phyloP scores from a whole-genome alignment of 2,329 filamentous ascomycete genomes.

The Claviceps quebecensis region DNA sequence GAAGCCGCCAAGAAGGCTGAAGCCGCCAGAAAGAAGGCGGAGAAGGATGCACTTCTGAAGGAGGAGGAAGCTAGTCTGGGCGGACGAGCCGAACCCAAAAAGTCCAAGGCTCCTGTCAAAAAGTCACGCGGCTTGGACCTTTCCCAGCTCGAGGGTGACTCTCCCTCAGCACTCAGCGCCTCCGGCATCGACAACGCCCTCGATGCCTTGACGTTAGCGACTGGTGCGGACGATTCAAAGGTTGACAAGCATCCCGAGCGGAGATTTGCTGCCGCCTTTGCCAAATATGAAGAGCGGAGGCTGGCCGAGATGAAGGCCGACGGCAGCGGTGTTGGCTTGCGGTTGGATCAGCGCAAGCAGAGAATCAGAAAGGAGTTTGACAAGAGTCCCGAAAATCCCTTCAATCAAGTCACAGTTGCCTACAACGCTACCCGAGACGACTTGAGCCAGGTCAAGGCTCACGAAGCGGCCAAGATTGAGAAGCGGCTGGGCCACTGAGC shows the following conservation, averaged over 20 bases:
- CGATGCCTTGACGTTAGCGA: constrained; percentile 62
- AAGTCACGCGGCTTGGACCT: constrained; percentile 63
- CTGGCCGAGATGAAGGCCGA: constrained; percentile 77
- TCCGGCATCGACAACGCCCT: constrained; percentile 87
- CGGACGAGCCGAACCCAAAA: constrained; percentile 48
- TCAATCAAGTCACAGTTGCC: constrained; percentile 65
- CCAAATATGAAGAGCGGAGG: constrained; percentile 67
- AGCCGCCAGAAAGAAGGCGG: constrained; percentile 82
- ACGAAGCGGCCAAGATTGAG: constrained; percentile 65
- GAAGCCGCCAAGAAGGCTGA: constrained; percentile 58
- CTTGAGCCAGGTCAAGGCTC: constrained; percentile 46
- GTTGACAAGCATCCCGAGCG: constrained; percentile 82
- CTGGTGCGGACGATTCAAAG: constrained; percentile 44
- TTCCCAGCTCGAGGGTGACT: constrained; percentile 54
- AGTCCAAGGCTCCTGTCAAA: constrained; percentile 52
- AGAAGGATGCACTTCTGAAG: constrained; percentile 67
- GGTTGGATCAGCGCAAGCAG: constrained; percentile 73
- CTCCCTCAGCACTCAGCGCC: constrained; percentile 54
- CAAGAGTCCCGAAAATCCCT: constrained; percentile 87
- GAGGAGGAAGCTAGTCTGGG: constrained; percentile 63
- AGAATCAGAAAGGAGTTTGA: constrained; percentile 85
- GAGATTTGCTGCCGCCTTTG: constrained; percentile 73
- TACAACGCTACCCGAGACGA: constrained; percentile 76
- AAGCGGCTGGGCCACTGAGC: constrained; percentile 37
- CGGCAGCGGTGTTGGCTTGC: constrained; percentile 54